Conservation (phyloP, 192 early-diverging fungal species). For the Dissophora ornata region DNA sequence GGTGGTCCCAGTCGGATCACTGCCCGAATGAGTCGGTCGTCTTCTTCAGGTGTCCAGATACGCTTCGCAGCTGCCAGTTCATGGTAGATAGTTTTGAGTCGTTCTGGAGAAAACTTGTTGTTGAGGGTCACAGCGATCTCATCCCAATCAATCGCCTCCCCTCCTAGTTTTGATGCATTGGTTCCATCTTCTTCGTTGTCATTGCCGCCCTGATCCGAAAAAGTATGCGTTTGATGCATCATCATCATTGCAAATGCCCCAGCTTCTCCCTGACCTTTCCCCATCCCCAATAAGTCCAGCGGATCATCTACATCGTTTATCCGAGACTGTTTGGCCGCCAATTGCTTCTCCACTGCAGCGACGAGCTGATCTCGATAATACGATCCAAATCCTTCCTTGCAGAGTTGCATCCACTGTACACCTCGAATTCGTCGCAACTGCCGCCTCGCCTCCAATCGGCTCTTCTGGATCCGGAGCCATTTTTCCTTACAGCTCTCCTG, state of each 20-base stretch:
- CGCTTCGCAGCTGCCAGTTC: conserved; percentile 28
- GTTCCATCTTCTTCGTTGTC: not conserved
- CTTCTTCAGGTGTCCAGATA: conserved; percentile 51
- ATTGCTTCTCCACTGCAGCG: conserved; percentile 23
- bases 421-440: conserved; percentile 13
- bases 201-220: not conserved
- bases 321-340: conserved; percentile 3
- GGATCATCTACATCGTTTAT: not conserved
- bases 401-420: conserved; percentile 14
- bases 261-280: not conserved
- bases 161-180: not conserved
- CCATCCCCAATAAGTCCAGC: conserved; percentile 1
- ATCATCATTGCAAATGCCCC: conserved; percentile 1
- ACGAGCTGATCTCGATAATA: conserved; percentile 22
- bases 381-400: conserved; percentile 31
- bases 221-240: not conserved
- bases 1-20: conserved; percentile 48
- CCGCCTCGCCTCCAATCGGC: not conserved
- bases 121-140: conserved; percentile 7
- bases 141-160: conserved; percentile 39
- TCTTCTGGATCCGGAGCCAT: conserved; percentile 27
- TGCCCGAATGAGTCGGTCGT: conserved; percentile 33
- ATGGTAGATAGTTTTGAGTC: conserved; percentile 23
- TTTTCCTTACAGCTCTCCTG: conserved; percentile 45
- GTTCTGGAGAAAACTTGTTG: conserved; percentile 22